Base-by-base conservation (phyloP, 441 rosid genomes). In the Mallotus repandus region DNA sequence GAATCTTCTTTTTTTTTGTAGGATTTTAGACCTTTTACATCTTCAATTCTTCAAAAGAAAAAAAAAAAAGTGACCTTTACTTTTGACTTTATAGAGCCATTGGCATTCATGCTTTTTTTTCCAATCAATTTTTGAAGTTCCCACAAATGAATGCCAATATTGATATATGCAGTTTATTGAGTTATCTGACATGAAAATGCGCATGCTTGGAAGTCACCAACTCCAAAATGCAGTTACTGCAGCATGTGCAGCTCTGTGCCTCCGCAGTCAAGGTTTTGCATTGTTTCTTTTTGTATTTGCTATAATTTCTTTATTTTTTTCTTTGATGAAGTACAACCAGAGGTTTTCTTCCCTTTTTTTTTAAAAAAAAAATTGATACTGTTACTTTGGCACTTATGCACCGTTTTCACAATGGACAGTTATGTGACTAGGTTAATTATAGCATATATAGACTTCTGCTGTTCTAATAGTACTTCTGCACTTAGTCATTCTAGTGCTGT, bases 211-310 rank as follows among this genome's bases (percentile, higher is more conserved):
- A 80, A 81, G 72, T 73, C 99, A 95, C 83, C 98, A 95, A 85
- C 91, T 95, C 75, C 97, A 84, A 45, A 95, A 95, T 80, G 99
- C 97, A n/a, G 82, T 80, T 25, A 90, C 93, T 46, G 99, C 99
- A 63, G 77, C 89, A 69, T 93, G 91, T 25, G 77, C 84, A 0
- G 90, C 90, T 25, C 89, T 95, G 53, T 89, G 90, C 81, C 96
- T 95, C 49, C 88, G 88, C 5, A 70, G 82, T 63, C 89, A 88
- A 79, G 99, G 98, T 92, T 66, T 66, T 63, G 55, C 52, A 7
- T 63, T 46, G 10, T 43, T 59, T 73, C 76, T 70, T 59, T 73
- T 77, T 68, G 7, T 72, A 35, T 32, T 1, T 57, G 56, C 13
- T 65, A 52, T 63, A 52, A 38, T 59, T 35, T 65, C 48, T 64